Evolutionary conservation across 2,329 filamentous ascomycete genomes (phyloP).

Genomic region (Clonostachys byssicola): DNA sequence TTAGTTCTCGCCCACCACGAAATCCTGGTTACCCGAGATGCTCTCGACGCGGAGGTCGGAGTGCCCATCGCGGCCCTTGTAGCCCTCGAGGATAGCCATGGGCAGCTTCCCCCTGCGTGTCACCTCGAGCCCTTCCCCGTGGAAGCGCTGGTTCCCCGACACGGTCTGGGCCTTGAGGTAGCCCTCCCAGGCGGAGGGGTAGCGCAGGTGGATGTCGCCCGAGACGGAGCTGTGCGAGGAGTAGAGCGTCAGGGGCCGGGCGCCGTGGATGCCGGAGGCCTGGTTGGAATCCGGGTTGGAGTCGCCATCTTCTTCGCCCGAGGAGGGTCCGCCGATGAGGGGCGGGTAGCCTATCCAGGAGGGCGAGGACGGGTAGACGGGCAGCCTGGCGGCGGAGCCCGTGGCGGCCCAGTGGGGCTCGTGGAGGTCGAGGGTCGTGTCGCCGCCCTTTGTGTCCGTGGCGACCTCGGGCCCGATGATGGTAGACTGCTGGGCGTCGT

Average conservation of each 20-base stretch:
- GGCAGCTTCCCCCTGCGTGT: conserved; percentile 22
- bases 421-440: conserved; percentile 27
- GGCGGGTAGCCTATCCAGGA: neutral
- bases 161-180: conserved; percentile 29
- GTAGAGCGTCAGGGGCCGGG: conserved; percentile 22
- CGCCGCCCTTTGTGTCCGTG: conserved; percentile 40
- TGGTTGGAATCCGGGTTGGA: too few species aligned
- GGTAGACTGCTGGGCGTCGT: conserved; percentile 35
- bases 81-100: conserved; percentile 23
- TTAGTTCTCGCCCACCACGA: conserved; percentile 12
- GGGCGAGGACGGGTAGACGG: neutral
- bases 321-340: neutral
- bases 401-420: conserved; percentile 37
- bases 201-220: conserved; percentile 34
- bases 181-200: conserved; percentile 47
- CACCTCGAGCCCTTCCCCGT: conserved; percentile 37
- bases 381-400: neutral
- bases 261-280: neutral
- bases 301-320: neutral
- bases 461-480: conserved; percentile 26
- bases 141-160: conserved; percentile 30
- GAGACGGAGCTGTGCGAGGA: conserved; percentile 39
- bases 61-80: conserved; percentile 30
- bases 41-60: conserved; percentile 24
- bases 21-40: conserved; percentile 19